phyloP scores from a whole-genome alignment of 257 asterid genomes.

The Nicotiana tomentosiformis region DNA sequence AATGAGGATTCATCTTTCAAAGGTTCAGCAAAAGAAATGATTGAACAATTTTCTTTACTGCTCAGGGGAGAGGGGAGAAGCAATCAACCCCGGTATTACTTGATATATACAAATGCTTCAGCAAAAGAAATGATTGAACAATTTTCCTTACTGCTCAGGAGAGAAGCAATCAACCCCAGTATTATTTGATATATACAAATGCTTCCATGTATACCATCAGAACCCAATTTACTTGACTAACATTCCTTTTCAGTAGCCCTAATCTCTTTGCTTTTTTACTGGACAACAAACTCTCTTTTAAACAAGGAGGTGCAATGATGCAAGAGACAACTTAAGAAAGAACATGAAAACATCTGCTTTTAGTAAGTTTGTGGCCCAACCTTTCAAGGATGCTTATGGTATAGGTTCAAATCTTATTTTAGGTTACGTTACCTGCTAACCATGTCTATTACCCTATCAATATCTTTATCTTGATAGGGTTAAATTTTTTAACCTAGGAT shows the following conservation, averaged over 20 bases:
- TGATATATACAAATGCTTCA: neutral
- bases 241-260: neutral
- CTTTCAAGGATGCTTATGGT: neutral
- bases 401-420: neutral
- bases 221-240: neutral
- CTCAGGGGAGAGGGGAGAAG: neutral
- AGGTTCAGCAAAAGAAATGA: neutral
- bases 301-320: neutral
- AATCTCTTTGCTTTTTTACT: neutral
- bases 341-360: neutral
- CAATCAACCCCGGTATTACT: neutral
- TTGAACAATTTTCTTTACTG: neutral
- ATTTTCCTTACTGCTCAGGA: neutral
- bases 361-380: neutral
- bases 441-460: neutral
- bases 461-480: neutral
- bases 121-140: neutral
- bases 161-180: neutral
- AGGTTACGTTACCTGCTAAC: neutral
- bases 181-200: neutral
- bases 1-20: conserved; percentile 22
- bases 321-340: neutral
- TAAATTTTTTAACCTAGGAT: neutral
- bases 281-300: neutral
- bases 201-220: neutral